Evolutionary conservation across 2,329 filamentous ascomycete genomes (phyloP).

Genomic region (Aspergillus sclerotialis): DNA sequence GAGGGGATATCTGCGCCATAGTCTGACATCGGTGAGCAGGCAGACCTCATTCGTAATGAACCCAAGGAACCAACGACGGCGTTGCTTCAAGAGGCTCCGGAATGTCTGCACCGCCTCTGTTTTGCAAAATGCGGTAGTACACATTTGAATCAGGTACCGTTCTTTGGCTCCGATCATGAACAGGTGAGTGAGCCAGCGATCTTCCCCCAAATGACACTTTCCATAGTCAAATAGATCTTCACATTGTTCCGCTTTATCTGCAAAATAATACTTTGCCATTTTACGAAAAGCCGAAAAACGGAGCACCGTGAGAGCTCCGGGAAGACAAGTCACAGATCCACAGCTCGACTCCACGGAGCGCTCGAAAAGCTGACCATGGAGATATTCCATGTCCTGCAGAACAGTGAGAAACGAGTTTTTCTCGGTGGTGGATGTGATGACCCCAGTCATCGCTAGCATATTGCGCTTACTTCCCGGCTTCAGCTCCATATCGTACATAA

Average conservation of each 20-base stretch:
- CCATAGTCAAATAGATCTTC: slow-evolving; percentile 95
- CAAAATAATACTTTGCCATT: slow-evolving; percentile 98
- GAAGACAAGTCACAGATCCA: slow-evolving; percentile 88
- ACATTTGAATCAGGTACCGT: slow-evolving; percentile 94
- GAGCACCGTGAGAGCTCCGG: slow-evolving; percentile 89
- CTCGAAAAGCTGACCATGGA: slow-evolving; percentile 94
- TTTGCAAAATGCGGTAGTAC: slow-evolving; percentile 95
- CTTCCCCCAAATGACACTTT: slow-evolving; percentile 91
- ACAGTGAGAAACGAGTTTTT: slow-evolving; percentile 86
- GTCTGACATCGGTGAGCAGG: slow-evolving; percentile 89
- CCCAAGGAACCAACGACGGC: slow-evolving; percentile 90
- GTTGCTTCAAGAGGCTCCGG: slow-evolving; percentile 80
- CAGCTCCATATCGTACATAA: slow-evolving; percentile 97
- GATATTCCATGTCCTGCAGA: slow-evolving; percentile 96
- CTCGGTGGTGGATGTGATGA: slow-evolving; percentile 89
- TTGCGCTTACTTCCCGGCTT: slow-evolving; percentile 86
- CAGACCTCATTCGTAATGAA: slow-evolving; percentile 98
- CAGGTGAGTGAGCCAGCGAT: slow-evolving; percentile 92
- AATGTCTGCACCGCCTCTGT: slow-evolving; percentile 93
- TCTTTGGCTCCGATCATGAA: slow-evolving; percentile 98
- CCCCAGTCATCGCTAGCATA: slow-evolving; percentile 95
- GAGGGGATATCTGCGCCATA: slow-evolving; percentile 87
- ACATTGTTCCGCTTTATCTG: slow-evolving; percentile 90
- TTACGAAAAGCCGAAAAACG: slow-evolving; percentile 92
- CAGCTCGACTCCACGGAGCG: slow-evolving; percentile 91